These are phyloP conservation scores for Blastobotrys mokoenaii DNA, from an alignment of 805 yeast genomes.

Conservation along the genomic window DNA sequence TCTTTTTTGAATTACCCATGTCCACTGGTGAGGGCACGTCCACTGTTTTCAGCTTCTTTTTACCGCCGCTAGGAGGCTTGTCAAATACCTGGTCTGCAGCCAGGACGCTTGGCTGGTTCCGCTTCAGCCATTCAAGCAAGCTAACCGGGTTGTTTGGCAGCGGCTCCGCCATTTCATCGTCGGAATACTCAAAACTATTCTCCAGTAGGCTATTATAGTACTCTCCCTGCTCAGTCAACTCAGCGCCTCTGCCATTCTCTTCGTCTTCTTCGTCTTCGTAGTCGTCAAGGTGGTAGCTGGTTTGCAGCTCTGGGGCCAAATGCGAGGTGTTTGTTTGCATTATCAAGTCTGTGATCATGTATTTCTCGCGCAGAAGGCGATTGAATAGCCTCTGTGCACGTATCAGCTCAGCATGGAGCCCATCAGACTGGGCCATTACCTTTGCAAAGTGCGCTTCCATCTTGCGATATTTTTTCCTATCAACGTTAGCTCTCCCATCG, in stretches of 20 bases:
- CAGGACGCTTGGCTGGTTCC: conserved; percentile 14
- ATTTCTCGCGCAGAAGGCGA: conserved; percentile 15
- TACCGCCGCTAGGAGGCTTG: background rate
- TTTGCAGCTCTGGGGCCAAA: conserved; percentile 3
- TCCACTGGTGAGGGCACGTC: background rate
- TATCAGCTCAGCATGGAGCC: conserved; percentile 9
- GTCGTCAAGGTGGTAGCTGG: conserved; percentile 1
- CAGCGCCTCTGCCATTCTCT: background rate
- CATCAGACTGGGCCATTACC: conserved; percentile 13
- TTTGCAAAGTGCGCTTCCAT: conserved; percentile 11
- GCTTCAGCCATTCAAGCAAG: conserved; percentile 15
- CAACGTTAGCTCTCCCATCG: background rate
- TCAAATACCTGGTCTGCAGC: conserved; percentile 1
- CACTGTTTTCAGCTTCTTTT: background rate
- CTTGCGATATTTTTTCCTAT: conserved; percentile 12
- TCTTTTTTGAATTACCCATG: conserved; percentile 1
- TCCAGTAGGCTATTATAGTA: conserved; percentile 7
- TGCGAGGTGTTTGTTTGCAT: conserved; percentile 7
- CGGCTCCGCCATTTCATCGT: conserved; percentile 13
- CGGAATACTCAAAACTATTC: conserved; percentile 7
- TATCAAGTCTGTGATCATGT: conserved; percentile 9
- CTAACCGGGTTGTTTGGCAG: conserved; percentile 12
- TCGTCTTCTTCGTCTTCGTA: conserved; percentile 1
- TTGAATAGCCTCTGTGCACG: conserved; percentile 11
- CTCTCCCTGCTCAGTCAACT: background rate